Percentiles rank a stretch among this genome's conserved stretches.
Evolutionary conservation across 2,329 filamentous ascomycete species (phyloP).

Genomic region (Juglanconis oblonga): DNA sequence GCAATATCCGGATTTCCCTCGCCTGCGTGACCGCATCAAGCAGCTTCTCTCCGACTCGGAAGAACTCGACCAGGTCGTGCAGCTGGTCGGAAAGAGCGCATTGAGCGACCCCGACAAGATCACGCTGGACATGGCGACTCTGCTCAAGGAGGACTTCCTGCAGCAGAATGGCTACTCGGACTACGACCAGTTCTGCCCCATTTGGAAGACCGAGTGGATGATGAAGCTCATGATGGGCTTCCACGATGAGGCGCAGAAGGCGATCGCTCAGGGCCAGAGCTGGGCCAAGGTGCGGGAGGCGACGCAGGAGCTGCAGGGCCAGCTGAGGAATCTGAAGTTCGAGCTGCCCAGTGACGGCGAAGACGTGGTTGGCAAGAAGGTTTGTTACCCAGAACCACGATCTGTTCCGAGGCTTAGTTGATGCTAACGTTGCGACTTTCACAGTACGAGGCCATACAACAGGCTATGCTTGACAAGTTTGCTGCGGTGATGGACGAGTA

Average conservation of each 20-base stretch:
- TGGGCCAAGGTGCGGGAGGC: constrained; percentile 93
- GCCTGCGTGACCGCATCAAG: constrained; percentile 87
- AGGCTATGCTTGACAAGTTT: constrained; percentile 96
- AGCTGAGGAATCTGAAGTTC: constrained; percentile 93
- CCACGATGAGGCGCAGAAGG: constrained; percentile 97
- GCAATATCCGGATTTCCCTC: constrained; percentile 89
- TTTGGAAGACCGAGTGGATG: constrained; percentile 99
- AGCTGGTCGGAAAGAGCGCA: constrained; percentile 96
- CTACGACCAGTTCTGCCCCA: constrained; percentile 97
- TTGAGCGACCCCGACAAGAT: constrained; percentile 98
- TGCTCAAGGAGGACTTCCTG: constrained; percentile 97
- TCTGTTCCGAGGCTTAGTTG: neutral
- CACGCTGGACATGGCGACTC: constrained; percentile 82
- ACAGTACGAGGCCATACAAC: constrained; percentile 87
- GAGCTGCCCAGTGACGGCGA: constrained; percentile 86
- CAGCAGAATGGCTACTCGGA: constrained; percentile 99
- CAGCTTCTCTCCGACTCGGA: constrained; percentile 93
- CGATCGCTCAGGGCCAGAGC: constrained; percentile 81
- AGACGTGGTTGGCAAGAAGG: constrained; percentile 79
- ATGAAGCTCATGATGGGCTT: constrained; percentile 99
- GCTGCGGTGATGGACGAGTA: constrained; percentile 95
- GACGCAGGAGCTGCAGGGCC: constrained; percentile 79
- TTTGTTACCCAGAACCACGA: constrained; percentile 36
- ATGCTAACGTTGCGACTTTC: constrained; percentile 35
- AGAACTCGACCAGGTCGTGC: constrained; percentile 96